Percentiles rank a stretch among this genome's conserved stretches.
Evolutionary conservation across 768 basidiomycete species (phyloP).

Genomic region (Amanita rimosa): DNA sequence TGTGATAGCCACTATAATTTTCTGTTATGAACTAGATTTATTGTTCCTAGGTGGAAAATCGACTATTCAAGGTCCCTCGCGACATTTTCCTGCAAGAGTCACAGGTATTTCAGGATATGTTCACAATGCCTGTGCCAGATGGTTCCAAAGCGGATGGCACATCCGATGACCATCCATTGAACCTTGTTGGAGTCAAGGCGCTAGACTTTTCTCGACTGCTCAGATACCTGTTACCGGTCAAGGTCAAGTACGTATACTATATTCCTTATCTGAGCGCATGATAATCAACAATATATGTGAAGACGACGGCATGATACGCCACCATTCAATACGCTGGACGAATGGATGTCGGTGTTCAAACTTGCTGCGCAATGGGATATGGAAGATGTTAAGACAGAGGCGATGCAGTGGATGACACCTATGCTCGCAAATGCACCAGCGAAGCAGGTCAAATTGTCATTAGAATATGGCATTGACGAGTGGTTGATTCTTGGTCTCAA

Average conservation of each 20-base stretch:
- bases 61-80: constrained; percentile 1
- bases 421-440: constrained; percentile 7
- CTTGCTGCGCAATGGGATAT: constrained; percentile 26
- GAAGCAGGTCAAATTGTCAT: constrained; percentile 16
- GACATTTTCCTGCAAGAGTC: background rate
- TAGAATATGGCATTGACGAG: constrained; percentile 13
- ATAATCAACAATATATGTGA: background rate
- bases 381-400: constrained; percentile 13
- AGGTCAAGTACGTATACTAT: background rate
- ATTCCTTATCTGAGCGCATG: no score
- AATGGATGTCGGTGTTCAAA: constrained; percentile 22
- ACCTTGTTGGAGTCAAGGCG: constrained; percentile 8
- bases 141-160: constrained; percentile 2
- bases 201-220: constrained; percentile 10
- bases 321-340: constrained; percentile 2
- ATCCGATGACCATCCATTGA: constrained; percentile 10
- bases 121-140: constrained; percentile 1
- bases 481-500: constrained; percentile 18
- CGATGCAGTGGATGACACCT: constrained; percentile 16
- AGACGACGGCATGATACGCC: background rate
- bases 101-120: constrained; percentile 1
- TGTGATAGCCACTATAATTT: background rate
- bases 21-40: background rate
- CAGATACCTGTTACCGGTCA: background rate
- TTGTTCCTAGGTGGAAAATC: background rate